A percentile compares a stretch with the other conserved stretches of the same genome.
These are phyloP conservation scores for Kodamaea lidongshanica DNA, from an alignment of 805 yeast species.

Conservation along the genomic window DNA sequence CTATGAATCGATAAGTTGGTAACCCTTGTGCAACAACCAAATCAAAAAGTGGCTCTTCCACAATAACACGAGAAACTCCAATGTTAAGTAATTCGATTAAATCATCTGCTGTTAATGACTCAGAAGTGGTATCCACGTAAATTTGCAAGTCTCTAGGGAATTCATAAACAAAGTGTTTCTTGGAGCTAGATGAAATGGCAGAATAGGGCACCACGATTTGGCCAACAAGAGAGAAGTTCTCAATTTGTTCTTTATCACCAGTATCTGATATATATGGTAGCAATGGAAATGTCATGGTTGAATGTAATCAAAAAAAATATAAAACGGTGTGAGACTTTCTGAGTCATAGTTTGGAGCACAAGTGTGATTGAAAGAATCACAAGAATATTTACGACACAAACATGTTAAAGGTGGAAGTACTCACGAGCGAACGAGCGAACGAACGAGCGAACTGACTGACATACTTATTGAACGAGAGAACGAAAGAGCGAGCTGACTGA, in stretches of 20 bases:
- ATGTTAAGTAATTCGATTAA: conserved; percentile 46
- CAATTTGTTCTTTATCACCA: conserved; percentile 12
- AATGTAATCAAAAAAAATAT: too few species aligned
- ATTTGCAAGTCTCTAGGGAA: conserved; percentile 27
- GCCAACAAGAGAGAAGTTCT: conserved; percentile 28
- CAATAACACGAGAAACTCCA: conserved; percentile 50
- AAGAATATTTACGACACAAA: too few species aligned
- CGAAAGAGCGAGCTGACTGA: too few species aligned
- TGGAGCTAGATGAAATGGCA: conserved; percentile 16
- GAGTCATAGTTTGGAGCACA: conserved; percentile 3
- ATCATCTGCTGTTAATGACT: conserved; percentile 30
- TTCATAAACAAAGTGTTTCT: conserved; percentile 26
- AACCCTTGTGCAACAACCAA: conserved; percentile 42
- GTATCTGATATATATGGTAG: conserved; percentile 29
- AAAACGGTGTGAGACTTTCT: not conserved
- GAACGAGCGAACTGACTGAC: too few species aligned
- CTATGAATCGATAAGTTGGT: conserved; percentile 43
- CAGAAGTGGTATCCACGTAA: conserved; percentile 24
- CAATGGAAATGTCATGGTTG: conserved; percentile 36
- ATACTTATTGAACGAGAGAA: too few species aligned
- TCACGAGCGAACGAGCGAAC: too few species aligned
- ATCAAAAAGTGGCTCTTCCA: conserved; percentile 22
- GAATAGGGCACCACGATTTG: conserved; percentile 26
- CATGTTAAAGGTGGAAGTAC: too few species aligned
- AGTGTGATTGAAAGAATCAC: too few species aligned